These are phyloP conservation scores for Eucalyptus erythrocorys DNA, from an alignment of 345 rosid genomes.

Conservation along the genomic window DNA sequence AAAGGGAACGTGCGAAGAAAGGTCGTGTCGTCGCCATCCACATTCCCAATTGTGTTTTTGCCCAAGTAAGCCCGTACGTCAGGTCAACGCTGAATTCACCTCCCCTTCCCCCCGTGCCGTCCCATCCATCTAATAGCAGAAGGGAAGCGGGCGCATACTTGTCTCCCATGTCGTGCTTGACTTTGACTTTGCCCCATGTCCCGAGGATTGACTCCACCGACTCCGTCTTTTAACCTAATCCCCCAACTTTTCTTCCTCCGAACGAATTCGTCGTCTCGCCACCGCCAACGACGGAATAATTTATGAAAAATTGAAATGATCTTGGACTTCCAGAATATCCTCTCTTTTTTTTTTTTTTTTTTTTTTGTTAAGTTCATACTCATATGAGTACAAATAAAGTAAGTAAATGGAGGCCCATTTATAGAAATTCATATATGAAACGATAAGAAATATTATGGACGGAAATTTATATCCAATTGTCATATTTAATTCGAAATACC, in stretches of 20 bases:
- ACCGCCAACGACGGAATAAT: background rate
- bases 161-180: background rate
- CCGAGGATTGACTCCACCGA: background rate
- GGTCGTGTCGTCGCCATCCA: background rate
- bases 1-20: background rate
- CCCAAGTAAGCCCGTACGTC: background rate
- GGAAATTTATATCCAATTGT: background rate
- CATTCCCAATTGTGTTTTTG: background rate
- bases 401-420: fast-evolving
- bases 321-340: background rate
- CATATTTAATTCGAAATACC: fast-evolving
- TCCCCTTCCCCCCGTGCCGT: background rate
- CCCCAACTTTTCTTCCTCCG: background rate
- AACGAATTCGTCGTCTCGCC: background rate
- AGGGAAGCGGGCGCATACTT: background rate
- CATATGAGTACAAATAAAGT: background rate
- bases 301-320: background rate
- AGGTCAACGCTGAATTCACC: background rate
- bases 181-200: background rate
- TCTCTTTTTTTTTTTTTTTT: too few relatives aligned
- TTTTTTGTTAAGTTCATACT: background rate
- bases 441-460: background rate
- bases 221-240: background rate
- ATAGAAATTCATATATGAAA: background rate
- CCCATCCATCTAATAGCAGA: background rate